Conservation (phyloP, 805 yeast species). For the Candida gorgasii region DNA sequence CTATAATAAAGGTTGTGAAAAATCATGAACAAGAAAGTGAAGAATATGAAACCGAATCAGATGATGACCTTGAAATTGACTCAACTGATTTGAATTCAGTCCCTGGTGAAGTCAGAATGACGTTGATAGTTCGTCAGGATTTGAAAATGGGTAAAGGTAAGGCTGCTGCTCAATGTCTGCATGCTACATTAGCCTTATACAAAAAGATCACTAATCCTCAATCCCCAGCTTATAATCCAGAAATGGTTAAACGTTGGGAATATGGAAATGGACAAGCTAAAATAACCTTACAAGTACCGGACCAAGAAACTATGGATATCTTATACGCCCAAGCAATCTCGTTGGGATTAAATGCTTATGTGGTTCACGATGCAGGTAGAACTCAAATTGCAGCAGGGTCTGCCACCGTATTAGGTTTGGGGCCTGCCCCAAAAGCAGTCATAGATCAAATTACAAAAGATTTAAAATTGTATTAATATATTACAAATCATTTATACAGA, state of each 20-base stretch:
- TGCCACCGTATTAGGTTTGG: constrained; percentile 94
- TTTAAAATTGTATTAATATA: constrained; percentile 63
- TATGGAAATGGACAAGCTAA: constrained; percentile 86
- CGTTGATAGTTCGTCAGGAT: constrained; percentile 84
- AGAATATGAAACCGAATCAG: constrained; percentile 33
- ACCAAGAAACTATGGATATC: constrained; percentile 69
- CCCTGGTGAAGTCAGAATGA: constrained; percentile 85
- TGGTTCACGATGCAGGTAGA: constrained; percentile 95
- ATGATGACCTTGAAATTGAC: constrained; percentile 59
- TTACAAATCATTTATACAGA: constrained; percentile 1
- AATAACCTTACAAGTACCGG: constrained; percentile 75
- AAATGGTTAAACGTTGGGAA: constrained; percentile 72
- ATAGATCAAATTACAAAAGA: constrained; percentile 82
- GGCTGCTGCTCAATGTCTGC: constrained; percentile 96
- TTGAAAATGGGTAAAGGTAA: constrained; percentile 93
- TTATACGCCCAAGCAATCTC: constrained; percentile 81
- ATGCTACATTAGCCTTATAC: constrained; percentile 93
- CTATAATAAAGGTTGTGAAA: neutral
- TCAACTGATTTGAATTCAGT: constrained; percentile 61
- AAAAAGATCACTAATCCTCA: constrained; percentile 58
- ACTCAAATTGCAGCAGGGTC: constrained; percentile 96
- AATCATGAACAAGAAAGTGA: constrained; percentile 24
- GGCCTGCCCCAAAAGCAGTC: constrained; percentile 88
- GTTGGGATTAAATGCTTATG: constrained; percentile 71
- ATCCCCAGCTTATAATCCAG: constrained; percentile 59